Evolutionary conservation across 2,329 filamentous ascomycete species (phyloP), one percentile per base, ranked within the genome.

Genomic region (Graphiopsis chlorocephala): DNA sequence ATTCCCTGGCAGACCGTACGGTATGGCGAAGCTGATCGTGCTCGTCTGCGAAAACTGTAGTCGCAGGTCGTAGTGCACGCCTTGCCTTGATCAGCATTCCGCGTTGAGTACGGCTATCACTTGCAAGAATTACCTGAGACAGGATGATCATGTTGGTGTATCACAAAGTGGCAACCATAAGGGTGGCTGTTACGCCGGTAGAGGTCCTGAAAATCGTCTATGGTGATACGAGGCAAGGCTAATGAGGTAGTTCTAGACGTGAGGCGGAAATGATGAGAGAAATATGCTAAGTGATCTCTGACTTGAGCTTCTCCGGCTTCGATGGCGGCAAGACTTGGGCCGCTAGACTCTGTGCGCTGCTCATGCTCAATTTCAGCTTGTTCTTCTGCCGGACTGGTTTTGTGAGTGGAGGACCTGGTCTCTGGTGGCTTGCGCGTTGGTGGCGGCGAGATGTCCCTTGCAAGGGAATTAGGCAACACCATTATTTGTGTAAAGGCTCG

Each of bases 91-190:
- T 69, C 64, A 69, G 65, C 62, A 33, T 23, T 7, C 17, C 38
- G 15, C 20, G 10, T 35, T 47, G 29, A 14, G 15, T 26, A 20
- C 20, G 28, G 42, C 57, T 65, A 26, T 48, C 38, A 3, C 20
- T 55, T 38, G 26, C 17, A 63, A 57, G 35, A 20, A 20, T 29
- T 71, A 26, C 89, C 88, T 11, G 89, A 87, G 50, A 90, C 74
- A 1, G 89, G 89, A 72, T 91, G 89, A 71, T 90, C 88, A 72
- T 92, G 88, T 72, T 92, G 88, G 73, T 91, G 88, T 42, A 91
- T 82, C 60, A 91, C 85, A 71, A 91, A 91, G 42, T 80, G 77
- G 25, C 76, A 75, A 10, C 84, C 84, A 50, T 80, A 66, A 0
- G 73, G 63, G 64, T 81, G 76, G 58, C 79, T 73, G 67, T 84